Conservation (phyloP, 768 basidiomycete species). For the Cystofilobasidium bisporidii region DNA sequence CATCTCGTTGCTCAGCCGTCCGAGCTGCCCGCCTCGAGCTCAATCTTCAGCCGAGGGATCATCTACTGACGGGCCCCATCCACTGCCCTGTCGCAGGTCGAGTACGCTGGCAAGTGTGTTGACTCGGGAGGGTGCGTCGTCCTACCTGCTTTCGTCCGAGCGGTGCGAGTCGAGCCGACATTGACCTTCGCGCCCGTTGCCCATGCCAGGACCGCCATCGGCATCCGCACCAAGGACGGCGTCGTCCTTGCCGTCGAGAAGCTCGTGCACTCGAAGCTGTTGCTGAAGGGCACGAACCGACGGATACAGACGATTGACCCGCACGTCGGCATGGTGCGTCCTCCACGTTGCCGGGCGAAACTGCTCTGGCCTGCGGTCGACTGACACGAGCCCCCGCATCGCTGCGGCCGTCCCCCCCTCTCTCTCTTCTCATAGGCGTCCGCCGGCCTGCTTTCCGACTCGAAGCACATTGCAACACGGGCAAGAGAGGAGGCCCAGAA, state of each 20-base stretch:
- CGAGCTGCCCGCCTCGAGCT: background rate
- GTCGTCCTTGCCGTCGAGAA: constrained; percentile 96
- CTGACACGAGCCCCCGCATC: background rate
- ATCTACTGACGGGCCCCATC: background rate
- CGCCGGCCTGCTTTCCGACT: constrained; percentile 86
- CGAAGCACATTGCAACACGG: constrained; percentile 71
- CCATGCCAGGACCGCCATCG: constrained; percentile 74
- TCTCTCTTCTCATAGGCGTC: constrained; percentile 54
- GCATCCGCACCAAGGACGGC: constrained; percentile 86
- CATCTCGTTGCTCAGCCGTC: no score
- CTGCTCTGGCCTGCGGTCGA: background rate
- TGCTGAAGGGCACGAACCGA: constrained; percentile 84
- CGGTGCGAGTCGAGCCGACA: no score
- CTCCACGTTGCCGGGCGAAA: background rate
- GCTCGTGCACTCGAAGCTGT: constrained; percentile 85
- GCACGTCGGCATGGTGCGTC: constrained; percentile 76
- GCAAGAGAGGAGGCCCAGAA: constrained; percentile 73
- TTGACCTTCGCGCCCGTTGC: background rate
- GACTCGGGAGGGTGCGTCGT: constrained; percentile 86
- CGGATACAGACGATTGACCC: constrained; percentile 88
- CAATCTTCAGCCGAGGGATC: background rate
- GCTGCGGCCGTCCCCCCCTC: no score
- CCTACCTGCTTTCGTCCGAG: background rate
- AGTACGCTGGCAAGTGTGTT: constrained; percentile 96
- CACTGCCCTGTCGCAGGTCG: constrained; percentile 52